phyloP scores from a whole-genome alignment of 106 monocot genomes.

The Platanthera guangdongensis region DNA sequence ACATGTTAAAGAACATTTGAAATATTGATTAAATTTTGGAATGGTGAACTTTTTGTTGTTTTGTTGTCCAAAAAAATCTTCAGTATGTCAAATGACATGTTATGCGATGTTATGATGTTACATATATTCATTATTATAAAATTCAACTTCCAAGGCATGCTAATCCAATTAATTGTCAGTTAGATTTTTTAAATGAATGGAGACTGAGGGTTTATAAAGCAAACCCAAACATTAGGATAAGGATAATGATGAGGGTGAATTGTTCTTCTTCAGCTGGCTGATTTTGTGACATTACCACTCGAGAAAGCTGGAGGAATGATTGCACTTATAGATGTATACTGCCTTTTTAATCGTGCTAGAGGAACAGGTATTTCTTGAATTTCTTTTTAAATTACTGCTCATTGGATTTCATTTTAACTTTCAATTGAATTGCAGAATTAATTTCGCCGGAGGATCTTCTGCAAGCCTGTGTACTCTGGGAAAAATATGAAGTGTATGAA shows the following conservation, averaged over 20 bases:
- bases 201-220: neutral
- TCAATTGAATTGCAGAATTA: slow-evolving; percentile 41
- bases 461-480: slow-evolving; percentile 92
- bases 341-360: slow-evolving; percentile 95
- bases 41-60: neutral
- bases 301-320: slow-evolving; percentile 91
- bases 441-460: slow-evolving; percentile 98
- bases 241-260: neutral
- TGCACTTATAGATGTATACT: slow-evolving; percentile 83
- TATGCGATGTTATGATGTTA: no score
- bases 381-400: neutral
- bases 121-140: no score
- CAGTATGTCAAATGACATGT: no score
- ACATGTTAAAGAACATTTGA: no score
- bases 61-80: no score
- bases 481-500: slow-evolving; percentile 98
- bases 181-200: neutral
- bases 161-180: neutral
- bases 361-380: slow-evolving; percentile 65
- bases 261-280: slow-evolving; percentile 50
- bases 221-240: neutral
- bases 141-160: neutral
- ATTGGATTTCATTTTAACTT: slow-evolving; percentile 6
- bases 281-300: slow-evolving; percentile 78
- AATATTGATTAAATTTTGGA: neutral